A percentile compares a stretch with the other conserved stretches of the same genome.
phyloP scores from a whole-genome alignment of 352 stramenopile genomes.

The Phytophthora multivora region DNA sequence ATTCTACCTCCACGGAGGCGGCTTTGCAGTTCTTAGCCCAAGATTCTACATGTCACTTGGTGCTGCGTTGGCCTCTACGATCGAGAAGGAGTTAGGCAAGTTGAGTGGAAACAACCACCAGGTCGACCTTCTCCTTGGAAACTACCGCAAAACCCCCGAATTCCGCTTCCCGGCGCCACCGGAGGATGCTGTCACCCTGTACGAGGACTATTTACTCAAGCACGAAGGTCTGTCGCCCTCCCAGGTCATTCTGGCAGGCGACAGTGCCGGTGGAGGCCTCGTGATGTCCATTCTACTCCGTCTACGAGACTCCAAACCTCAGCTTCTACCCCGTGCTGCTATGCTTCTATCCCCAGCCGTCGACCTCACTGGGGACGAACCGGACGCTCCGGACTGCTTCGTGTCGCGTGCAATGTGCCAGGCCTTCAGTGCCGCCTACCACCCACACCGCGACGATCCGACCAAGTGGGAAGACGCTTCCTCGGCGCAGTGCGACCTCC shows the following conservation, averaged over 20 bases:
- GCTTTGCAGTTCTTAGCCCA: constrained; percentile 44
- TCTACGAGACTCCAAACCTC: constrained; percentile 28
- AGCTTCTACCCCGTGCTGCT: constrained; percentile 29
- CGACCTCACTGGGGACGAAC: constrained; percentile 36
- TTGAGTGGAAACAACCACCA: background rate
- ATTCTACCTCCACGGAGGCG: constrained; percentile 53
- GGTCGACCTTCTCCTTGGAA: constrained; percentile 49
- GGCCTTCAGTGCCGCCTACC: constrained; percentile 16
- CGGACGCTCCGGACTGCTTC: constrained; percentile 21
- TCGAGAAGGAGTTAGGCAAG: constrained; percentile 25
- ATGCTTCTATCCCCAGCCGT: constrained; percentile 38
- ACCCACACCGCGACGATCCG: constrained; percentile 13
- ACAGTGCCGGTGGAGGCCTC: constrained; percentile 53
- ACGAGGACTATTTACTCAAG: constrained; percentile 42
- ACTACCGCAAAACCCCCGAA: constrained; percentile 61
- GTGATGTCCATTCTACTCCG: constrained; percentile 52
- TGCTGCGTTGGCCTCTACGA: constrained; percentile 21
- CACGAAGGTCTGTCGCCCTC: constrained; percentile 31
- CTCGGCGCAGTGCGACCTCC: constrained; percentile 40
- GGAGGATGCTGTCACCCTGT: constrained; percentile 44
- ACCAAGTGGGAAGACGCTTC: constrained; percentile 31
- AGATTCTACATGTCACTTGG: constrained; percentile 43
- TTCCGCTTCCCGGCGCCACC: constrained; percentile 40
- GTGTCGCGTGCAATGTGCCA: constrained; percentile 17
- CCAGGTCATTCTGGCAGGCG: constrained; percentile 50